Evolutionary conservation across 148 eudicot genomes (phyloP), one percentile per base, ranked within the genome.

Genomic region (Dianthus caryophyllus): DNA sequence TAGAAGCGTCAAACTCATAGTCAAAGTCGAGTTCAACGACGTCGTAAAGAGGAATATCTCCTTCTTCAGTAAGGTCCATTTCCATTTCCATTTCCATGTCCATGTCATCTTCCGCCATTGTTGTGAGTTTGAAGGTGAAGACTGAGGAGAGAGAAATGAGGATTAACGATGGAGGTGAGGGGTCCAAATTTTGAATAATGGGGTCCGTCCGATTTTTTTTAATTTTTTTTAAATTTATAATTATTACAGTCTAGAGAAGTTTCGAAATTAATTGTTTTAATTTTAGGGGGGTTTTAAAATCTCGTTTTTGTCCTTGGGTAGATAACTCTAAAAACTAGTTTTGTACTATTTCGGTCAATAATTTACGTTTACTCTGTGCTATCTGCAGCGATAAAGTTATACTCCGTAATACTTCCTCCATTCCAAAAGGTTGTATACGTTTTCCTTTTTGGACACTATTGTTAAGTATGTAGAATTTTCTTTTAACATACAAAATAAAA

Each of bases 1-100:
- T 73, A 49, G 80, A 72, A 0, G 96, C 96, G 43, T 91, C 93
- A 48, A 73, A 91, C 77, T 91, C 97, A 68, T 88, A 91, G 25
- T 91, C 96, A 9, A 86, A 76, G 66, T 91, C 96, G 36, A 88
- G 57, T 62, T 91, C 96, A 21, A 77, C 77, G 25, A 72, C 90
- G 27, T 85, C 80, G 69, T 78, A 88, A 5, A 7, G 9, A 1
- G 29, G 58, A 17, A 17, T 46, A 24, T 48, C 30, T 41, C 66
- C 33, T 70, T 80, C 43, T 64, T 73, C n/a, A 65, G 21, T 3
- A 44, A 38, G 18, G 1, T 30, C 38, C n/a, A 18, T 25, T 1
- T 51, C 74, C 55, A 71, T 61, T 46, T 76, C 74, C 53, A 70
- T 78, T 21, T 72, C 76, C 64, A 74, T 69, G 27, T 53, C 31